These are phyloP conservation scores for Panaeolus cyanescens DNA, from an alignment of 768 basidiomycete species.

Conservation along the genomic window DNA sequence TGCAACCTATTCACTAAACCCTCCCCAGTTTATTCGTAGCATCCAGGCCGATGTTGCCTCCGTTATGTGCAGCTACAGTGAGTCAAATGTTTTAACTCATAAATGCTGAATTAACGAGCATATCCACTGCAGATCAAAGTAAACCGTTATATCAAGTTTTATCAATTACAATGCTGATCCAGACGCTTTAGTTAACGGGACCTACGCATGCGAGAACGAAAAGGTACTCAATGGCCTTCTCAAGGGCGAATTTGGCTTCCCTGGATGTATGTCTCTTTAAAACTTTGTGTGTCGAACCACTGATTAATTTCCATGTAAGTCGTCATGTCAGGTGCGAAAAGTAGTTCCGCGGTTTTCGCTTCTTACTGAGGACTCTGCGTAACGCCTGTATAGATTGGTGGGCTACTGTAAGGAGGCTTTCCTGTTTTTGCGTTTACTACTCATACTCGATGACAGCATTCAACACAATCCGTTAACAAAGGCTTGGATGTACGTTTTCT, in stretches of 20 bases:
- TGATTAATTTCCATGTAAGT: constrained; percentile 25
- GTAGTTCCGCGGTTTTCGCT: background rate
- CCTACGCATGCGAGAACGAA: constrained; percentile 66
- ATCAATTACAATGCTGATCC: background rate
- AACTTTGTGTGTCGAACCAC: background rate
- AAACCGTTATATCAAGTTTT: background rate
- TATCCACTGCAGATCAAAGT: constrained; percentile 34
- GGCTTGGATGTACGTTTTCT: constrained; percentile 58
- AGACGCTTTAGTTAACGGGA: constrained; percentile 45
- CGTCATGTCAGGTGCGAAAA: constrained; percentile 44
- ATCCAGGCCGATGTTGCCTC: constrained; percentile 67
- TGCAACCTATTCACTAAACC: background rate
- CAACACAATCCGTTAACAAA: constrained; percentile 53
- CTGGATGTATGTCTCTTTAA: constrained; percentile 49
- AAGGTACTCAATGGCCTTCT: constrained; percentile 60
- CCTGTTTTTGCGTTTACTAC: background rate
- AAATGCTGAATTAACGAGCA: background rate
- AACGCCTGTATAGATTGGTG: constrained; percentile 54
- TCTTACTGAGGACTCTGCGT: background rate
- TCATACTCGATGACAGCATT: constrained; percentile 33
- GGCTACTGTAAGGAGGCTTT: constrained; percentile 45
- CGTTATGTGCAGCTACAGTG: constrained; percentile 69
- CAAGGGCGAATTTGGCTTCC: constrained; percentile 69
- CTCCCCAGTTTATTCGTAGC: constrained; percentile 48
- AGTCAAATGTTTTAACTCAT: constrained; percentile 9